Evolutionary conservation across 805 yeast genomes (phyloP).

Genomic region (Crinitomyces ghanaensis): DNA sequence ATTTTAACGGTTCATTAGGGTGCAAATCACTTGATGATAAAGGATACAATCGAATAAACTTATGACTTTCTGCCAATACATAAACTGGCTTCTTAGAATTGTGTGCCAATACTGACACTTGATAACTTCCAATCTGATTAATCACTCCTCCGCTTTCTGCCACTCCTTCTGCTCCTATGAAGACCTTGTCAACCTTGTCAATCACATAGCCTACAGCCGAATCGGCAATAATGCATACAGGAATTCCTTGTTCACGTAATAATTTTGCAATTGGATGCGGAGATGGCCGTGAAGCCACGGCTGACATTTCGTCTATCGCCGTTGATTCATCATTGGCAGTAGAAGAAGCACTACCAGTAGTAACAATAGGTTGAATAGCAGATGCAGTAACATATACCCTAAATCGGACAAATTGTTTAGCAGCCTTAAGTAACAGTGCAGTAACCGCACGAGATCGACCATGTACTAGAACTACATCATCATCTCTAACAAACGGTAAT

Average conservation of each 20-base stretch:
- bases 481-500: slow-evolving; percentile 80
- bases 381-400: slow-evolving; percentile 90
- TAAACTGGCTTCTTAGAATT: slow-evolving; percentile 86
- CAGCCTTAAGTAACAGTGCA: slow-evolving; percentile 65
- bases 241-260: slow-evolving; percentile 62
- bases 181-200: slow-evolving; percentile 81
- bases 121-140: slow-evolving; percentile 84
- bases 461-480: slow-evolving; percentile 79
- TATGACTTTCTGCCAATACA: slow-evolving; percentile 90
- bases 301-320: too few relatives aligned
- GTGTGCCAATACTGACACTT: slow-evolving; percentile 85
- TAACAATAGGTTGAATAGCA: slow-evolving; percentile 68
- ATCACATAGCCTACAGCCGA: slow-evolving; percentile 89
- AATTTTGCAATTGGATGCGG: slow-evolving; percentile 67
- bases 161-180: slow-evolving; percentile 98
- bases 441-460: slow-evolving; percentile 86
- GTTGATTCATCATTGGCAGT: too few relatives aligned
- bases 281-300: too few relatives aligned
- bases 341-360: too few relatives aligned
- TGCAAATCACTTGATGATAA: slow-evolving; percentile 88
- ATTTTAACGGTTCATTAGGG: slow-evolving; percentile 38
- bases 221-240: slow-evolving; percentile 80
- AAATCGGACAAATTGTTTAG: slow-evolving; percentile 66
- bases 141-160: slow-evolving; percentile 98
- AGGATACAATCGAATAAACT: slow-evolving; percentile 93